These are phyloP conservation scores for Aspergillus neotritici DNA, from an alignment of 2,329 filamentous ascomycete genomes.

Conservation along the genomic window DNA sequence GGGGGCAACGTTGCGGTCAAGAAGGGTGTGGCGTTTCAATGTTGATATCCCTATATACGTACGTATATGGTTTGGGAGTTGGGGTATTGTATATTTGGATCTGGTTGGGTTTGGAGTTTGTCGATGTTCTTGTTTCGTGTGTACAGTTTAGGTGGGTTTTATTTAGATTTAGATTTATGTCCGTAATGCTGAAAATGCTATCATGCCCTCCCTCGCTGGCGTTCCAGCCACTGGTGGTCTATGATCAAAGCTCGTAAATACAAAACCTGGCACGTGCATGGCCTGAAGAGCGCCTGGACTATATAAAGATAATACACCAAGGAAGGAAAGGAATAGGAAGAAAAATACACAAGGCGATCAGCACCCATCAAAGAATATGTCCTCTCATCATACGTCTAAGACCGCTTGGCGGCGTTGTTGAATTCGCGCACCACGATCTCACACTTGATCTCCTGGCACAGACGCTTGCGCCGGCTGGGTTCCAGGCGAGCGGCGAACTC, in stretches of 20 bases:
- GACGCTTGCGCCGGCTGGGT: conserved; percentile 62
- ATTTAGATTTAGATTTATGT: no score
- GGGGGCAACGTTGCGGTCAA: conserved; percentile 78
- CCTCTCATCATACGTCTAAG: conserved; percentile 7
- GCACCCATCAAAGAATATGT: neutral
- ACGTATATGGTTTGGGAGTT: neutral
- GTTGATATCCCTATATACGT: conserved; percentile 44
- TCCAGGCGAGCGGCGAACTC: conserved; percentile 84
- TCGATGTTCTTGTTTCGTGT: neutral
- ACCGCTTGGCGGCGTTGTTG: conserved; percentile 50
- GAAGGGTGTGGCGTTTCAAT: conserved; percentile 74
- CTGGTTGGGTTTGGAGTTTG: neutral
- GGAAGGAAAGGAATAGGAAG: conserved; percentile 7
- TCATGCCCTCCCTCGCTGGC: no score
- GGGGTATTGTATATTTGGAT: conserved; percentile 1
- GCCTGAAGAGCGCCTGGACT: conserved; percentile 18
- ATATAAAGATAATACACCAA: conserved; percentile 21
- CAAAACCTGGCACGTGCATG: conserved; percentile 7
- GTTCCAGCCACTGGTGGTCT: no score
- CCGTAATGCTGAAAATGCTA: no score
- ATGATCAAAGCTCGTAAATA: conserved; percentile 1
- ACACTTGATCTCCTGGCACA: conserved; percentile 85
- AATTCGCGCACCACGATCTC: conserved; percentile 78
- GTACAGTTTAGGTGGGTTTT: neutral
- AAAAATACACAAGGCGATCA: neutral